phyloP scores from a whole-genome alignment of 2,329 filamentous ascomycete genomes.

The Cercospora citrullina region DNA sequence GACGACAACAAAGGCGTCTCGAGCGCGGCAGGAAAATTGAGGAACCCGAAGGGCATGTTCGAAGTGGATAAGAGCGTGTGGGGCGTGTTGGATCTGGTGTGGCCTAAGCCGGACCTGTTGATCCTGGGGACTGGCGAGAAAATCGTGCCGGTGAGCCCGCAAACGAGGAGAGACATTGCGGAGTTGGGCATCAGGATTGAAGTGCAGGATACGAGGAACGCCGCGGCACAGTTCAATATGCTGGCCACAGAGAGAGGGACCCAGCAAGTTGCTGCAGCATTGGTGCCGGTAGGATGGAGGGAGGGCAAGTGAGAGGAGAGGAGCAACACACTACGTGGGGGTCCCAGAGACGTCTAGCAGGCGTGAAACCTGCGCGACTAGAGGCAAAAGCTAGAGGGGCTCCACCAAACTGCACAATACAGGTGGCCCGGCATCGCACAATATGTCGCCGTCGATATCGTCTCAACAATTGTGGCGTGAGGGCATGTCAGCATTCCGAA shows the following conservation, averaged over 20 bases:
- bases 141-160: conserved; percentile 73
- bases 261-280: conserved; percentile 77
- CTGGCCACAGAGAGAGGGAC: conserved; percentile 91
- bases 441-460: not conserved
- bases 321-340: not conserved
- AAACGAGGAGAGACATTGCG: conserved; percentile 70
- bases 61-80: conserved; percentile 71
- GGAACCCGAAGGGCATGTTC: conserved; percentile 79
- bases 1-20: conserved; percentile 39
- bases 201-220: conserved; percentile 88
- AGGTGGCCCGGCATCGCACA: not conserved
- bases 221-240: conserved; percentile 90
- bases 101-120: conserved; percentile 90
- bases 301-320: conserved; percentile 48
- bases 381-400: not conserved
- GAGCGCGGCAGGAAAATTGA: conserved; percentile 49
- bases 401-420: not conserved
- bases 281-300: conserved; percentile 84
- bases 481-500: not conserved
- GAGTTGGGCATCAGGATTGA: conserved; percentile 82
- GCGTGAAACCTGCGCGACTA: not conserved
- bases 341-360: not conserved
- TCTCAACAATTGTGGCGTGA: not conserved
- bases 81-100: conserved; percentile 73
- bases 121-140: conserved; percentile 81